phyloP scores from a whole-genome alignment of 306 rosid species.

The Arachis hypogaea region DNA sequence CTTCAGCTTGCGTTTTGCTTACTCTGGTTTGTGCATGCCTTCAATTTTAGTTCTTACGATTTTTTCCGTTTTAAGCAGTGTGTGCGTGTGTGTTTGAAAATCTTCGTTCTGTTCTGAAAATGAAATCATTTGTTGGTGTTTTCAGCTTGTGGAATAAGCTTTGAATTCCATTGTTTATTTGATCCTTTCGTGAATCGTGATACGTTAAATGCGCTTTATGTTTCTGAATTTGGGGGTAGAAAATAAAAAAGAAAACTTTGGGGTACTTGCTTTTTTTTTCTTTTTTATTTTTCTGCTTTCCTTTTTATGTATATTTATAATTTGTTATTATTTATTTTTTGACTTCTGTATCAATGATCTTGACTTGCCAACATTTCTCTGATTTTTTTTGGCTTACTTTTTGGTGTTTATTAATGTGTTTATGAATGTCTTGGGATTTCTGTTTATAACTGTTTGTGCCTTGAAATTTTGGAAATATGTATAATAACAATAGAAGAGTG shows the following conservation, averaged over 20 bases:
- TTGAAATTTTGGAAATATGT: not conserved
- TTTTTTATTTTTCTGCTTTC: conserved; percentile 20
- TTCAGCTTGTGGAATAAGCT: not conserved
- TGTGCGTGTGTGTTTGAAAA: not conserved
- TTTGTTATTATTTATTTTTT: not conserved
- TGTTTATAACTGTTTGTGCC: conserved; percentile 20
- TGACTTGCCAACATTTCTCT: conserved; percentile 1
- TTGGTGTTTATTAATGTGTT: conserved; percentile 10
- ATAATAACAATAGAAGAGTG: too few species aligned
- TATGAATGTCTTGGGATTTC: conserved; percentile 6
- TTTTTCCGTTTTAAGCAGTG: conserved; percentile 13
- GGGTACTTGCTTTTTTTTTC: conserved; percentile 14
- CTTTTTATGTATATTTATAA: not conserved
- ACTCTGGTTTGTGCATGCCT: conserved; percentile 45
- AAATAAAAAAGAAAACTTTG: not conserved
- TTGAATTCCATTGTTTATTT: not conserved
- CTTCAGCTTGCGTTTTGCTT: conserved; percentile 22
- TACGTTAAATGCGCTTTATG: conserved; percentile 17
- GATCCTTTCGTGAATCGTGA: not conserved
- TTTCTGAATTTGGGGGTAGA: not conserved
- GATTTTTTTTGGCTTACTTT: not conserved
- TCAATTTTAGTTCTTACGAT: conserved; percentile 1
- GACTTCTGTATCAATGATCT: not conserved
- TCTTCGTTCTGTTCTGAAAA: not conserved
- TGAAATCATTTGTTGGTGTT: conserved; percentile 1